Conservation (phyloP, 768 basidiomycete genomes). For the Lyophyllum semitale region DNA sequence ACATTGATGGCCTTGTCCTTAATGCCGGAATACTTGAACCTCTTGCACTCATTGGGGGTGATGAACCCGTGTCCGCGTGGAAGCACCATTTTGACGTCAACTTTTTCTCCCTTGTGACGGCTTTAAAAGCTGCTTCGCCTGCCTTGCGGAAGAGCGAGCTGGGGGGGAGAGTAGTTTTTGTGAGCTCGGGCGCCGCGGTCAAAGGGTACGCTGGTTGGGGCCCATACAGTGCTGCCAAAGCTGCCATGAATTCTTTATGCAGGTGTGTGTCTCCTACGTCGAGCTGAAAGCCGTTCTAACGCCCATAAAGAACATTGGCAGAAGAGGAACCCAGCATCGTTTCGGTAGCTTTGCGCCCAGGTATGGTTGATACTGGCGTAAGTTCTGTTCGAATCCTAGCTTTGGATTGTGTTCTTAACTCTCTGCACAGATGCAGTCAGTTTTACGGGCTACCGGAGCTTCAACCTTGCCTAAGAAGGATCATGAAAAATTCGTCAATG, state of each 20-base stretch:
- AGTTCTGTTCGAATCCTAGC: slow-evolving; percentile 22
- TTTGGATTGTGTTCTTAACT: background rate
- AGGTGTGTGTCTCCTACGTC: slow-evolving; percentile 43
- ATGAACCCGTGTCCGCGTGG: slow-evolving; percentile 59
- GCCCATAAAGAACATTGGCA: slow-evolving; percentile 65
- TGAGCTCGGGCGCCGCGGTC: slow-evolving; percentile 84
- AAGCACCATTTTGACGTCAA: slow-evolving; percentile 80
- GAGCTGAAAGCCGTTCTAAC: background rate
- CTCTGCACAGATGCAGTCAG: slow-evolving; percentile 70
- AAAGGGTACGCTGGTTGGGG: slow-evolving; percentile 74
- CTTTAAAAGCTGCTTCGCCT: slow-evolving; percentile 69
- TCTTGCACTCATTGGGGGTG: slow-evolving; percentile 56
- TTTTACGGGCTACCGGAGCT: slow-evolving; percentile 51
- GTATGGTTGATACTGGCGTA: slow-evolving; percentile 84
- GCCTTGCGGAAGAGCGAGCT: slow-evolving; percentile 58
- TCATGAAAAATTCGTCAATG: slow-evolving; percentile 57
- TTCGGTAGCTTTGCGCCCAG: slow-evolving; percentile 81
- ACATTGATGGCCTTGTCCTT: slow-evolving; percentile 76
- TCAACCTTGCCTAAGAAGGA: slow-evolving; percentile 56
- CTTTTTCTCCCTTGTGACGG: slow-evolving; percentile 80
- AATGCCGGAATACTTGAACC: slow-evolving; percentile 85
- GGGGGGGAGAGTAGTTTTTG: slow-evolving; percentile 73
- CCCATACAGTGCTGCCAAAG: slow-evolving; percentile 82
- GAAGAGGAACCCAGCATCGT: slow-evolving; percentile 79
- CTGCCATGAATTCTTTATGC: slow-evolving; percentile 86